Evolutionary conservation across 2,329 filamentous ascomycete species (phyloP).

Genomic region (Corynespora cassiicola): DNA sequence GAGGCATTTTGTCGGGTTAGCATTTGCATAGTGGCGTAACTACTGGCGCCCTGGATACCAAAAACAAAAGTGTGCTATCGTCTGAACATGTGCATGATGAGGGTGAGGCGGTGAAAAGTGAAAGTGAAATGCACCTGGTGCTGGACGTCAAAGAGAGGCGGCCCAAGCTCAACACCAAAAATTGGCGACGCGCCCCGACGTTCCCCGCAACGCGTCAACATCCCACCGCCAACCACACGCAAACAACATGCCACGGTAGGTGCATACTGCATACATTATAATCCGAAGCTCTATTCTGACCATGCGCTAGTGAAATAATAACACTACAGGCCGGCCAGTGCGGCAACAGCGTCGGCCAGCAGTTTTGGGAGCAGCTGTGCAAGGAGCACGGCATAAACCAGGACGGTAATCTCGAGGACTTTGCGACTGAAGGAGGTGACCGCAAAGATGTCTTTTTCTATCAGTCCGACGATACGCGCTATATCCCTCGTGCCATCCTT

Average conservation of each 20-base stretch:
- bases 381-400: constrained; percentile 98
- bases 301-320: constrained; percentile 83
- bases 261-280: neutral
- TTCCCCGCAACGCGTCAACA: constrained; percentile 43
- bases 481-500: constrained; percentile 94
- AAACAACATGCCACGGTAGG: constrained; percentile 47
- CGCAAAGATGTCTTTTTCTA: constrained; percentile 99
- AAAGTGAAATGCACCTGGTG: too few relatives aligned
- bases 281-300: constrained; percentile 11
- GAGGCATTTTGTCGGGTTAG: too few relatives aligned
- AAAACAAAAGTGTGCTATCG: too few relatives aligned
- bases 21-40: too few relatives aligned
- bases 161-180: constrained; percentile 15
- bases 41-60: too few relatives aligned
- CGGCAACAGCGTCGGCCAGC: constrained; percentile 97
- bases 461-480: constrained; percentile 96
- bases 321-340: constrained; percentile 99
- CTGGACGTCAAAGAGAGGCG: constrained; percentile 8
- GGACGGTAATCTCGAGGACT: constrained; percentile 96
- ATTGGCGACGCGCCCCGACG: constrained; percentile 26
- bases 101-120: neutral
- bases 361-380: constrained; percentile 99
- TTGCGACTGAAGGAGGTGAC: constrained; percentile 96
- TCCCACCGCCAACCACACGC: constrained; percentile 24
- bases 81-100: too few relatives aligned